Evolutionary conservation across 2,329 filamentous ascomycete genomes (phyloP), one percentile per base, ranked within the genome.

Genomic region (Penicillium sp.): DNA sequence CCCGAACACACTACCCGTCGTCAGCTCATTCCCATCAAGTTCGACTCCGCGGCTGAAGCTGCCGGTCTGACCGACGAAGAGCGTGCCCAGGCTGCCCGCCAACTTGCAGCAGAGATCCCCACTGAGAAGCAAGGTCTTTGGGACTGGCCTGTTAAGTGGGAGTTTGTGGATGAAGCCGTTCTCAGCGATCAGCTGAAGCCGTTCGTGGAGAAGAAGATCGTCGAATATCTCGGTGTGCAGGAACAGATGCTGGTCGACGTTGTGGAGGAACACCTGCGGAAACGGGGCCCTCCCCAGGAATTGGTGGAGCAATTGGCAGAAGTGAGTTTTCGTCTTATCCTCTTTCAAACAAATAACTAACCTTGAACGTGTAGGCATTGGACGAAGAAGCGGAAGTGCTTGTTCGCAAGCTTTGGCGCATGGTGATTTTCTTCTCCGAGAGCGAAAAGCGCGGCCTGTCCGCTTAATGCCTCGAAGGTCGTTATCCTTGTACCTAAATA

Each of bases 341-440:
- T 36, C 11, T 39, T 56, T 5, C 54, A 24, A 8, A 32, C 41
- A 32, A 3, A 7, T 50, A 45, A 57, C 73, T 81, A 71, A 80
- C 63, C 41, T 3, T 52, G 22, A 58, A 27, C 24, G 24, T 27
- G 29, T 56, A 93, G 86, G 90, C 91, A 41, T 80, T 99, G 58
- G 94, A 97, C 69, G 94, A 99, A 68, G 94, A 97, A 70, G 92
- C 92, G 10, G 92, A 97, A 73, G 88, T 90, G 24, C 78, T 99
- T 62, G 92, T 97, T 46, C 95, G 91, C 83, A 97, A 97, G 78
- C 83, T 99, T 34, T 99, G 94, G 94, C 86, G 93, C 47, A 96
- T 97, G 91, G 87, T 97, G 54, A 96, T 97, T 67, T 97, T 97
- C 84, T 97, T 93, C 67, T 94, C 90, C 5, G 93, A 97, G 75